These are phyloP conservation scores for Aspergillus amoenus DNA, from an alignment of 2,329 filamentous ascomycete species.

Conservation along the genomic window DNA sequence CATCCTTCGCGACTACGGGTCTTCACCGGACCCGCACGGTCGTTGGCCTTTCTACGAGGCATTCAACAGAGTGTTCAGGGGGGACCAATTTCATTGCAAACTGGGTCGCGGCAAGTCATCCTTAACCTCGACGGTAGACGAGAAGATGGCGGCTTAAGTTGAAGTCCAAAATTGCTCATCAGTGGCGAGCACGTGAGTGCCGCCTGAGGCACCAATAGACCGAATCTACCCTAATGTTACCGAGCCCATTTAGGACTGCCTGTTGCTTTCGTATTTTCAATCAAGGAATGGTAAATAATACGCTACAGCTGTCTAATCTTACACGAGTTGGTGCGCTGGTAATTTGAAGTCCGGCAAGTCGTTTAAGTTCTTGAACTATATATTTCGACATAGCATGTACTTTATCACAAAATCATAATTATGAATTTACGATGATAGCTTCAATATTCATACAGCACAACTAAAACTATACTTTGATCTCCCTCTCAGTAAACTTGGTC, in stretches of 20 bases:
- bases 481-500: slow-evolving; percentile 12
- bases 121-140: neutral
- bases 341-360: too few relatives aligned
- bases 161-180: neutral
- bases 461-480: neutral
- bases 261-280: too few relatives aligned
- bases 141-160: neutral
- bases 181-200: neutral
- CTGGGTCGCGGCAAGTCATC: neutral
- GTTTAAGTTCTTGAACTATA: too few relatives aligned
- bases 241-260: too few relatives aligned
- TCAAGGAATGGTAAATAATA: too few relatives aligned
- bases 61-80: slow-evolving; percentile 23
- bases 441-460: neutral
- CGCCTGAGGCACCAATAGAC: neutral
- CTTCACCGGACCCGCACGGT: slow-evolving; percentile 36
- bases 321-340: too few relatives aligned
- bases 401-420: too few relatives aligned
- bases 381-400: too few relatives aligned
- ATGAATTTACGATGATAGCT: too few relatives aligned
- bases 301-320: too few relatives aligned
- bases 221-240: neutral
- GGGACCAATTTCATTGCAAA: slow-evolving; percentile 28
- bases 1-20: slow-evolving; percentile 43
- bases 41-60: slow-evolving; percentile 38